phyloP scores from a whole-genome alignment of 805 yeast genomes.

The Wilhelminamyces savonicus region DNA sequence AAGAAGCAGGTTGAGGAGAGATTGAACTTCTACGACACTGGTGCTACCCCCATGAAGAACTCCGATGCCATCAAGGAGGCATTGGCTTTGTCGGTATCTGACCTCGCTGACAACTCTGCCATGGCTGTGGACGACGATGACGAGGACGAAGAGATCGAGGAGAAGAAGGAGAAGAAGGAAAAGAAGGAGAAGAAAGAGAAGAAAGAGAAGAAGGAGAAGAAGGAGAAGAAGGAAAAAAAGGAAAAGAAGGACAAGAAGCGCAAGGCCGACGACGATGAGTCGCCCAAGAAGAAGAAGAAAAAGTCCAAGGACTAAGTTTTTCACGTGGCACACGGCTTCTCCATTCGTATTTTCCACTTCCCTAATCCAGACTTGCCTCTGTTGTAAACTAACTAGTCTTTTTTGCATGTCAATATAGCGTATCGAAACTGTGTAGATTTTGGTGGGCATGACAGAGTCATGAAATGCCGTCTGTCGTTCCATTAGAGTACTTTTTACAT shows the following conservation, averaged over 20 bases:
- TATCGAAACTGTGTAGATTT: too few relatives aligned
- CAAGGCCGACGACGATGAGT: slow-evolving; percentile 31
- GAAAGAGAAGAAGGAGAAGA: slow-evolving; percentile 27
- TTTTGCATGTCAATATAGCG: too few relatives aligned
- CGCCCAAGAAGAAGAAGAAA: slow-evolving; percentile 38
- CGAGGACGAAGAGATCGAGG: slow-evolving; percentile 13
- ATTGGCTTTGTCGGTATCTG: slow-evolving; percentile 55
- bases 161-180: slow-evolving; percentile 19
- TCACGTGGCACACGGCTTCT: too few relatives aligned
- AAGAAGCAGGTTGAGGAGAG: slow-evolving; percentile 98
- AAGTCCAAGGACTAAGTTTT: slow-evolving; percentile 36
- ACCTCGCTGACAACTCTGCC: slow-evolving; percentile 36
- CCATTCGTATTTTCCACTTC: too few relatives aligned
- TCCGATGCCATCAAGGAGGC: slow-evolving; percentile 92
- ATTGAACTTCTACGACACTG: slow-evolving; percentile 91
- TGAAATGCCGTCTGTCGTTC: too few relatives aligned
- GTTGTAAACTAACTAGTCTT: too few relatives aligned
- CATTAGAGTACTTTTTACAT: too few relatives aligned
- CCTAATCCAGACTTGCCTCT: too few relatives aligned
- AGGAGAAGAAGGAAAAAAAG: slow-evolving; percentile 28
- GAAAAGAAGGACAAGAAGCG: slow-evolving; percentile 20
- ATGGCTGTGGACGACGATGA: slow-evolving; percentile 11
- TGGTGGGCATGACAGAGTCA: too few relatives aligned
- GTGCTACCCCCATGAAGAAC: slow-evolving; percentile 95
- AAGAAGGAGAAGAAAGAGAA: slow-evolving; percentile 23